Conservation (phyloP, 192 early-diverging fungal genomes). For the Spizellomyces sp. region DNA sequence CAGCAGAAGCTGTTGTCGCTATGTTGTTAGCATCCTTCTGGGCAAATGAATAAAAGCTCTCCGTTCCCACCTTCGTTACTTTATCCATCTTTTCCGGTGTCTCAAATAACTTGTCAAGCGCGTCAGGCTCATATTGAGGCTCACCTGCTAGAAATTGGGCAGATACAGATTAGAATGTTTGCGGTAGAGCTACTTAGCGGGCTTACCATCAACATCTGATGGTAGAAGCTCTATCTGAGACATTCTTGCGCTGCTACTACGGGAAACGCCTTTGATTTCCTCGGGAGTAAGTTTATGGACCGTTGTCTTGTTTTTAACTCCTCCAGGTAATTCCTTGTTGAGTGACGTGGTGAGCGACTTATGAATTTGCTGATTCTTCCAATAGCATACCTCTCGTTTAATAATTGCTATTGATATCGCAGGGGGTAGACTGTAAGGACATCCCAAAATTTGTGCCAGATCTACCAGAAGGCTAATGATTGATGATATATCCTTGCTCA, state of each 20-base stretch:
- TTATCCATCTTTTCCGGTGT: conserved; percentile 29
- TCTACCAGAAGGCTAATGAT: conserved; percentile 38
- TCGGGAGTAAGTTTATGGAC: conserved; percentile 33
- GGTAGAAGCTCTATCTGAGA: too few relatives aligned
- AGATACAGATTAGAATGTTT: neutral
- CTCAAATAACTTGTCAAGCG: conserved; percentile 36
- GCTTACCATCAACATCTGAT: too few relatives aligned
- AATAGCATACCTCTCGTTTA: conserved; percentile 25
- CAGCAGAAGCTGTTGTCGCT: conserved; percentile 29
- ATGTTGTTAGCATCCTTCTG: neutral
- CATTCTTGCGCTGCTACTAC: too few relatives aligned
- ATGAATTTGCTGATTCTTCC: neutral
- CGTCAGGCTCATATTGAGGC: conserved; percentile 22
- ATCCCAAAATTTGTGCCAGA: conserved; percentile 33
- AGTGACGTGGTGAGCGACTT: neutral
- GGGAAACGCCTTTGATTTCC: too few relatives aligned
- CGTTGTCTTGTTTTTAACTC: conserved; percentile 38
- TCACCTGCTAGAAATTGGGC: neutral
- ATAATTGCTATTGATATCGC: conserved; percentile 31
- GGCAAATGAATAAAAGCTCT: neutral
- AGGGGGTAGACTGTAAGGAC: conserved; percentile 36
- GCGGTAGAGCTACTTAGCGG: too few relatives aligned
- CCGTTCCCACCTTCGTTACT: conserved; percentile 27
- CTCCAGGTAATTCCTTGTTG: conserved; percentile 29
- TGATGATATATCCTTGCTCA: conserved; percentile 34